Base-by-base conservation (phyloP, 164 flowering plant genomes). In the Stephania yunnanensis region DNA sequence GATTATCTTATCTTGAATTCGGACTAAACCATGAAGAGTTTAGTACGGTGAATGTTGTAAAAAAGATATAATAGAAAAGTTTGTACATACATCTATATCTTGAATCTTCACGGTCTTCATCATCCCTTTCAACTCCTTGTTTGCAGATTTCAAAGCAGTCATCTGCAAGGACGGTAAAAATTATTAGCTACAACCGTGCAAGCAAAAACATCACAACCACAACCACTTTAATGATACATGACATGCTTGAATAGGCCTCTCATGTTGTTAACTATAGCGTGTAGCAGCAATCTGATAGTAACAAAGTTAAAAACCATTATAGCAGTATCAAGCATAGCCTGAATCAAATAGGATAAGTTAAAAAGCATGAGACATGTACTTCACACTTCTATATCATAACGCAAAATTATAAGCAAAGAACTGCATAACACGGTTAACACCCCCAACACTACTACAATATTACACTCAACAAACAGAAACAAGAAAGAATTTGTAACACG, bases 71-170 rank as follows among this genome's bases (percentile, higher is more conserved):
- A 73, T 53, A 9, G 31, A 17, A 44, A 53, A 77, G 13, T 71
- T 10, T 69, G 30, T 73, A 74, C 89, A 48, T n/a, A 95, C 99
- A 89, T 95, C 96, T 71, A 95, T 87, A 73, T 95, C 93, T 83
- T 91, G 89, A 79, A 91, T 86, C 85, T 88, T 90, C 81, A 91
- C 96, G 7, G 92, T 89, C 78, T 90, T 91, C 93, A 90, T 91
- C 96, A 91, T 91, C 73, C 96, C 96, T 82, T 90, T 87, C 83
- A 91, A 78, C 81, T 90, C 96, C 84, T 91, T 90, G 82, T 91
- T 91, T 73, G 96, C 96, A 72, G 90, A 82, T 82, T 91, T 91
- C 83, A 91, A 67, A 52, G 96, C 92, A 74, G 96, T 70, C 93
- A 95, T 89, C 99, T 95, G 88, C 7, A 80, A 68, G 75, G 75